A percentile compares a stretch with the other conserved stretches of the same genome.
These are phyloP conservation scores for Dendrocalamus latiflorus DNA, from an alignment of 202 grass and related monocot species.

Conservation along the genomic window DNA sequence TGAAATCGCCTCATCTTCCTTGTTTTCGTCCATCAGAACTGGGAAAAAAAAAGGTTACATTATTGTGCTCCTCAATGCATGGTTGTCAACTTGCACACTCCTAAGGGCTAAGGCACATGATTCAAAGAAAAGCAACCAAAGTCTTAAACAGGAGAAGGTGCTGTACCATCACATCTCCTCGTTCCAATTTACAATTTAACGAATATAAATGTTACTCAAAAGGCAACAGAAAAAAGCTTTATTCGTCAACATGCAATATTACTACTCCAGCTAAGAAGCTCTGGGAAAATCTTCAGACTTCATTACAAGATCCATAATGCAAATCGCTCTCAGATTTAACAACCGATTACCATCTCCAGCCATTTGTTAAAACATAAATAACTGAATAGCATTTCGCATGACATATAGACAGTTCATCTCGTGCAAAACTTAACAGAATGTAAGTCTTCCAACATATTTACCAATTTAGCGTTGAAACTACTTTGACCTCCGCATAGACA, in stretches of 20 bases:
- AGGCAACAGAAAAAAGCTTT: neutral
- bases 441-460: neutral
- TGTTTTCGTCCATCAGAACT: slow-evolving; percentile 91
- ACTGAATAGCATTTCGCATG: neutral
- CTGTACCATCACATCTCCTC: neutral
- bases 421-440: neutral
- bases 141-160: neutral
- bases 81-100: neutral
- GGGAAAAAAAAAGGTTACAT: neutral
- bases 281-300: neutral
- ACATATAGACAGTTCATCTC: neutral
- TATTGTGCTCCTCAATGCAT: neutral
- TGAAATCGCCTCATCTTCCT: slow-evolving; percentile 65
- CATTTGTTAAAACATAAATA: neutral
- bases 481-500: neutral
- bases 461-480: neutral
- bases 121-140: neutral
- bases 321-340: neutral
- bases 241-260: neutral
- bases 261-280: neutral
- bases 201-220: neutral
- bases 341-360: neutral
- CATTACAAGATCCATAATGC: neutral
- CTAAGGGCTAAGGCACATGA: neutral
- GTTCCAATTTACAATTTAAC: neutral